Evolutionary conservation across 192 early-diverging fungal species (phyloP).

Genomic region (Coemansia sp.): DNA sequence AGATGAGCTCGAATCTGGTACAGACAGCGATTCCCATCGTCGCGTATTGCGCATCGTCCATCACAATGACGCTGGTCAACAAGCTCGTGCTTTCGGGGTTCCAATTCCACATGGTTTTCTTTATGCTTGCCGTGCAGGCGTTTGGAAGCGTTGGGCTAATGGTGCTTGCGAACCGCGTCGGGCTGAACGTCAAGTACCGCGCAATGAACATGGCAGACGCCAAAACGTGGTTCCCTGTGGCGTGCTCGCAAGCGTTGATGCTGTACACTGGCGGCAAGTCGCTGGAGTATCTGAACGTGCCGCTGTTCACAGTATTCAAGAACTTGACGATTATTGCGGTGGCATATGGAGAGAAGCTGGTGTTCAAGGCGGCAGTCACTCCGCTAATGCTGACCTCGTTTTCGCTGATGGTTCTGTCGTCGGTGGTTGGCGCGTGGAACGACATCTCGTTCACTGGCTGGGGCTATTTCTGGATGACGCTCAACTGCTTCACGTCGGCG

Average conservation of each 20-base stretch:
- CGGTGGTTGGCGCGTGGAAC: constrained; percentile 84
- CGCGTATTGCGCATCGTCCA: constrained; percentile 87
- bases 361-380: constrained; percentile 82
- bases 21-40: constrained; percentile 70
- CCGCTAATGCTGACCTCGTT: constrained; percentile 83
- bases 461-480: constrained; percentile 88
- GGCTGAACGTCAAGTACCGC: constrained; percentile 67
- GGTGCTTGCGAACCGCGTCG: constrained; percentile 57
- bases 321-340: constrained; percentile 98
- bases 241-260: constrained; percentile 85
- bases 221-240: constrained; percentile 83
- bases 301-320: constrained; percentile 98
- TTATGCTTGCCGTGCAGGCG: constrained; percentile 78
- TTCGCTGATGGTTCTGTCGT: constrained; percentile 81
- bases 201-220: constrained; percentile 65
- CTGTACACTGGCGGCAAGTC: constrained; percentile 97
- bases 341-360: constrained; percentile 88
- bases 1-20: constrained; percentile 39
- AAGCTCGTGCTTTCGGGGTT: constrained; percentile 84
- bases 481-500: constrained; percentile 90
- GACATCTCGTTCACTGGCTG: constrained; percentile 64
- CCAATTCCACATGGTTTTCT: constrained; percentile 84
- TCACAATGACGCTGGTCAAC: constrained; percentile 89
- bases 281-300: constrained; percentile 88
- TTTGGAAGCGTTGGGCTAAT: constrained; percentile 64